Conservation (phyloP, 73 alveolate species). For the Tetrahymena thermophila region DNA sequence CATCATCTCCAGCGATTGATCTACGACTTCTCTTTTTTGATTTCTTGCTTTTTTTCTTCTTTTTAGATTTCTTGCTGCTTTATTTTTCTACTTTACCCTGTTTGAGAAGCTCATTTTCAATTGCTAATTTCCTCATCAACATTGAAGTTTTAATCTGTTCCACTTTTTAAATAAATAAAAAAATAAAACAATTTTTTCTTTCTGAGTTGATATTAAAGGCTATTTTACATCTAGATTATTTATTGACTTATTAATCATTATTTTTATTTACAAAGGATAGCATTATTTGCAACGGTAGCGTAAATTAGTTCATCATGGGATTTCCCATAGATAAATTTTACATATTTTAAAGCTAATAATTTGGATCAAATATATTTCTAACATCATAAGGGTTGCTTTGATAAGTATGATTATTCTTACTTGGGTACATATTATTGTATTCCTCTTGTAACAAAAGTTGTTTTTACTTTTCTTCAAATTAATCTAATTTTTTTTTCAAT, state of each 20-base stretch:
- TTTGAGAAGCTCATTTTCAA: neutral
- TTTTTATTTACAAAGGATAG: neutral
- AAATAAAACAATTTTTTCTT: neutral
- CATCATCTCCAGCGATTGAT: neutral
- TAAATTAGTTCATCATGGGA: neutral
- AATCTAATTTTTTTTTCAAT: neutral
- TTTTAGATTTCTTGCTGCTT: neutral
- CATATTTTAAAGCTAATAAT: too few species aligned
- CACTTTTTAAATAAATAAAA: neutral
- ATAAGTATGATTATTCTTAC: neutral
- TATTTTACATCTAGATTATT: neutral
- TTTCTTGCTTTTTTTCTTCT: neutral
- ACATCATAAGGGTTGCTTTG: neutral
- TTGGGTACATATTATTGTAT: neutral
- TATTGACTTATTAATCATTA: neutral
- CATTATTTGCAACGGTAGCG: neutral
- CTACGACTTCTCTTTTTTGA: neutral
- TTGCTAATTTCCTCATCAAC: neutral
- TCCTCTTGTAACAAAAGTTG: neutral
- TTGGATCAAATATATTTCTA: neutral
- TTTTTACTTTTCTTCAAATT: neutral
- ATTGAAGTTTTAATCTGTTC: neutral
- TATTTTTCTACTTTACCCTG: neutral
- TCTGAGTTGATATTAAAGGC: neutral
- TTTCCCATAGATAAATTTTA: neutral